Evolutionary conservation across 495 filamentous ascomycete species (phyloP).

Genomic region (Daldinia vernicosa): DNA sequence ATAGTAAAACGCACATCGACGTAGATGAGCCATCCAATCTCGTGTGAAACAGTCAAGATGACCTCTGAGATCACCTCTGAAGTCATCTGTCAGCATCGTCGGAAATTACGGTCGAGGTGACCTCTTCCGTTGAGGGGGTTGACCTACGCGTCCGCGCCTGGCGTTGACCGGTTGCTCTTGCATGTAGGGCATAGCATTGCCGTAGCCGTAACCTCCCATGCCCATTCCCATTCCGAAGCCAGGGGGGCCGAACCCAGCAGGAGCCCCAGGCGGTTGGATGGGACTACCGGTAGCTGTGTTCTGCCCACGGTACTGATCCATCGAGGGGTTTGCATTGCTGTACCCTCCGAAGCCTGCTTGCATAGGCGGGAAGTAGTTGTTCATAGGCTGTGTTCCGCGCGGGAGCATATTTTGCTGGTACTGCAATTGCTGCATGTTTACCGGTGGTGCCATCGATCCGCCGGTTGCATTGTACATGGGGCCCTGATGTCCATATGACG

Average conservation of each 20-base stretch:
- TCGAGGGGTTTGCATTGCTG: conserved; percentile 53
- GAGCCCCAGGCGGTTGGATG: conserved; percentile 51
- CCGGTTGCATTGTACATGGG: conserved; percentile 61
- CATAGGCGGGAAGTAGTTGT: conserved; percentile 60
- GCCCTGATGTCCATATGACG: conserved; percentile 58
- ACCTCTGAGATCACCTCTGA: conserved; percentile 44
- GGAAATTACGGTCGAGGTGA: conserved; percentile 42
- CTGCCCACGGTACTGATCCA: conserved; percentile 61
- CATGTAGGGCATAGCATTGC: conserved; percentile 57
- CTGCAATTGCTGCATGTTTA: conserved; percentile 62
- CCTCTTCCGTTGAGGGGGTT: conserved; percentile 47
- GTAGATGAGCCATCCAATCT: conserved; percentile 25
- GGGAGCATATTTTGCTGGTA: conserved; percentile 67
- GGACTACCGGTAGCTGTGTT: conserved; percentile 56
- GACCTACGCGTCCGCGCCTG: conserved; percentile 64
- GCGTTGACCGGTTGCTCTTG: conserved; percentile 59
- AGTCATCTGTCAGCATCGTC: conserved; percentile 40
- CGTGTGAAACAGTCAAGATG: conserved; percentile 30
- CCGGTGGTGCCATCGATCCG: conserved; percentile 60
- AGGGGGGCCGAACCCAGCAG: conserved; percentile 54
- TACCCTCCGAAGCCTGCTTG: conserved; percentile 59
- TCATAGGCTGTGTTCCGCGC: conserved; percentile 59
- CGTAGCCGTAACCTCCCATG: conserved; percentile 57
- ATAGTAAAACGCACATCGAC: conserved; percentile 26
- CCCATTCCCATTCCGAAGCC: conserved; percentile 61